Evolutionary conservation across 805 yeast species (phyloP), one percentile per base, ranked within the genome.

Genomic region (Starmera pachycereana): DNA sequence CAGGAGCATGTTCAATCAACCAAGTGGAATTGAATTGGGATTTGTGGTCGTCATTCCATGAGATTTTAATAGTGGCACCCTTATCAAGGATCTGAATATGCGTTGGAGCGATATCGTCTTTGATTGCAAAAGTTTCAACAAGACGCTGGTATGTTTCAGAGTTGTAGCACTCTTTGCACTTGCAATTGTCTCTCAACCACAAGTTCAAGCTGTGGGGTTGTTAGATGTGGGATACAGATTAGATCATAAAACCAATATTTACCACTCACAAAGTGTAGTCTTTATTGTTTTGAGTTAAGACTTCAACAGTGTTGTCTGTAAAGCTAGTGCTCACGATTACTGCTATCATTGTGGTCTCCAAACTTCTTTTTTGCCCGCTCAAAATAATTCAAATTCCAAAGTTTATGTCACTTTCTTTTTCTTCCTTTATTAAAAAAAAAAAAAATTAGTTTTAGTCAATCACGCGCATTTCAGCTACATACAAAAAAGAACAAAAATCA

Each of bases 141-240:
- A 78, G 57, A 38, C 85, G 58, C 56, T 79, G 86, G 49, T 72
- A 74, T 29, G 86, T 79, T 36, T 59, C 51, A 4, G 67, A 58
- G 51, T 71, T 77, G 56, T 66, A 76, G 55, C 83, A 77, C 27
- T 63, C 46, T 10, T 60, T 56, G 46, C 83, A 78, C 44, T 70
- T 80, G 48, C 86, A 79, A 48, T 71, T 68, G 54, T 79, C 86
- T 36, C 86, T 62, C 14, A 79, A 62, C 85, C 85, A 79, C 36
- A 79, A 65, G 52, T 69, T 54, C 51, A 74, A 76, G 44, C 37
- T 39, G 13, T n/a, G 7, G 8, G 5, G 12, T 25, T 12, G 11
- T 18, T 12, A 5, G 6, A 12, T 12, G 18, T 16, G 18, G 18
- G 18, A 16, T 16, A 16, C 3, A 16, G 18, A 16, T 16, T 16